A percentile compares a stretch with the other conserved stretches of the same genome.
Evolutionary conservation across 1,284 basidiomycete genomes (phyloP).

Genomic region (Rhodotorula mucilaginosa): DNA sequence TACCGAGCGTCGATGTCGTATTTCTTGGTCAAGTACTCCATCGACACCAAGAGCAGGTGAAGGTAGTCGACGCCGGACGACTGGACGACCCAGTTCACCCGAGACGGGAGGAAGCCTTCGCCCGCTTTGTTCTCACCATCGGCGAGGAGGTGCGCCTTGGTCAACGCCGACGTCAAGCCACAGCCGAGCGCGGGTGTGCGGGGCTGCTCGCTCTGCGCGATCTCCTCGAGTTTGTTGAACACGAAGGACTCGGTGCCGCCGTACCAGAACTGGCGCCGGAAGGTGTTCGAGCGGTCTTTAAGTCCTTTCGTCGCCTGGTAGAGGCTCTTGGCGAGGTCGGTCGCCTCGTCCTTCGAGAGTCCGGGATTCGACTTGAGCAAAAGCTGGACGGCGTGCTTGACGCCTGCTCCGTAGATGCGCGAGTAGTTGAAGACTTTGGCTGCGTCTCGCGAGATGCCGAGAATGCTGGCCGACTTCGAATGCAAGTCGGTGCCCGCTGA

Average conservation of each 20-base stretch:
- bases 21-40: slow-evolving; percentile 79
- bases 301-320: slow-evolving; percentile 89
- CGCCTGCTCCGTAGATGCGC: slow-evolving; percentile 95
- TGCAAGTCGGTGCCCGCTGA: slow-evolving; percentile 92
- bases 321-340: slow-evolving; percentile 75
- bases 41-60: slow-evolving; percentile 90
- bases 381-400: slow-evolving; percentile 86
- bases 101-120: slow-evolving; percentile 87
- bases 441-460: slow-evolving; percentile 89
- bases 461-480: slow-evolving; percentile 90
- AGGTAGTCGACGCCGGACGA: slow-evolving; percentile 98
- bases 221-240: slow-evolving; percentile 99
- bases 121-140: slow-evolving; percentile 59
- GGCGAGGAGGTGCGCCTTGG: slow-evolving; percentile 78
- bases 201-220: slow-evolving; percentile 81
- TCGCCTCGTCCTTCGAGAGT: slow-evolving; percentile 75
- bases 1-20: slow-evolving; percentile 89
- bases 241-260: slow-evolving; percentile 95
- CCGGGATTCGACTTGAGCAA: slow-evolving; percentile 80
- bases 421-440: slow-evolving; percentile 99
- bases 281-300: slow-evolving; percentile 42
- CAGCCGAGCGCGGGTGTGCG: slow-evolving; percentile 91
- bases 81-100: slow-evolving; percentile 99
- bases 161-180: slow-evolving; percentile 87
- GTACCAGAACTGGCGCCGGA: slow-evolving; percentile 77